Evolutionary conservation across 306 rosid species (phyloP).

Genomic region (Acacia confusa): DNA sequence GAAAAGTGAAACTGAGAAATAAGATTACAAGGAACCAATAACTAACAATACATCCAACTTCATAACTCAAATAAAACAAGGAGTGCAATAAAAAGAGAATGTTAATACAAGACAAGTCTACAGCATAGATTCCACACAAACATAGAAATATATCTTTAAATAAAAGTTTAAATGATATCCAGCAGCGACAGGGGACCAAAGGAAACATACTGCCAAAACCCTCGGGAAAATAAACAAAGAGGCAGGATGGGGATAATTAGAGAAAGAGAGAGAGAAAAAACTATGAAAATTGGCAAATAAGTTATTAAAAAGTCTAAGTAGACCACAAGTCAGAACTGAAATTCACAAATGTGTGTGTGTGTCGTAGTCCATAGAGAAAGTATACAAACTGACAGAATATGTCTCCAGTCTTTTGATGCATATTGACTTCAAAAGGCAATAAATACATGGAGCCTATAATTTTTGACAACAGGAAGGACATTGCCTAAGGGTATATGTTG

Average conservation of each 20-base stretch:
- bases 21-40: conserved; percentile 2
- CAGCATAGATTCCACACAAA: not conserved
- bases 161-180: not conserved
- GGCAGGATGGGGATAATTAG: not conserved
- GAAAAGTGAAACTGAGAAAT: conserved; percentile 11
- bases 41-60: conserved; percentile 11
- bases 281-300: not conserved
- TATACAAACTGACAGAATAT: not conserved
- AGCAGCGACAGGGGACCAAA: conserved; percentile 1
- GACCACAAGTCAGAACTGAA: not conserved
- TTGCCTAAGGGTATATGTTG: conserved; percentile 1
- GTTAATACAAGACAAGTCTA: not conserved
- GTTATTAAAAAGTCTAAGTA: not conserved
- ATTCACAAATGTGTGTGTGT: not conserved
- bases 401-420: not conserved
- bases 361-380: not conserved
- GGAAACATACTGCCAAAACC: not conserved
- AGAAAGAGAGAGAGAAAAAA: not conserved
- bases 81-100: conserved; percentile 9
- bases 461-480: not conserved
- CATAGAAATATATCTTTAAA: not conserved
- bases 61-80: conserved; percentile 13
- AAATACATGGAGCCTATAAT: not conserved
- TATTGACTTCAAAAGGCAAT: not conserved
- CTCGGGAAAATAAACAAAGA: not conserved